A percentile compares a stretch with the other conserved stretches of the same genome.
Evolutionary conservation across 2,329 filamentous ascomycete species (phyloP).

Genomic region (Venturia pyrina): DNA sequence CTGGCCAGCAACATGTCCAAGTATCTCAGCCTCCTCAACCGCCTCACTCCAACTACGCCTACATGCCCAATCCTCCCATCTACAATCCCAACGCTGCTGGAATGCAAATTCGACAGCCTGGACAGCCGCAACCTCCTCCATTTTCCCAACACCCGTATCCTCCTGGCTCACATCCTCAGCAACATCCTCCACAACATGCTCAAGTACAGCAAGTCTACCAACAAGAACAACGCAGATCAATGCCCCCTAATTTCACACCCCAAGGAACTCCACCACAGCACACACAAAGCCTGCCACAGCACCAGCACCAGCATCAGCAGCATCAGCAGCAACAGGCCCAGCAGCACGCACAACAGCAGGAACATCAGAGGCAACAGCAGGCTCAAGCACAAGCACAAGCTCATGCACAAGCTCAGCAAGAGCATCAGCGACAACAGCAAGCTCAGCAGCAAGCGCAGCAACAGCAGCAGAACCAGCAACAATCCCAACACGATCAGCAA

Average conservation of each 20-base stretch:
- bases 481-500: slow-evolving; percentile 25
- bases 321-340: slow-evolving; percentile 28
- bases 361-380: slow-evolving; percentile 59
- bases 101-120: slow-evolving; percentile 33
- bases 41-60: slow-evolving; percentile 61
- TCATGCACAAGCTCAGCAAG: slow-evolving; percentile 43
- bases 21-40: slow-evolving; percentile 50
- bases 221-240: slow-evolving; percentile 23
- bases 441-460: slow-evolving; percentile 32
- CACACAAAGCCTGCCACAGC: slow-evolving; percentile 24
- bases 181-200: slow-evolving; percentile 51
- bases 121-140: slow-evolving; percentile 30
- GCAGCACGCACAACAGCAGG: slow-evolving; percentile 65
- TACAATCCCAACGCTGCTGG: slow-evolving; percentile 58
- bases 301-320: slow-evolving; percentile 33
- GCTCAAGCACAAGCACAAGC: slow-evolving; percentile 26
- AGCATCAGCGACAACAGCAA: slow-evolving; percentile 22
- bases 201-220: slow-evolving; percentile 21
- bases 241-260: slow-evolving; percentile 6
- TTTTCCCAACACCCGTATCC: slow-evolving; percentile 26
- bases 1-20: slow-evolving; percentile 44
- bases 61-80: slow-evolving; percentile 76
- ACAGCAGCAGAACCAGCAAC: slow-evolving; percentile 25
- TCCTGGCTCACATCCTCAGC: slow-evolving; percentile 20
- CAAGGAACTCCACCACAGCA: slow-evolving; percentile 26